Evolutionary conservation across 345 rosid genomes (phyloP), one percentile per base, ranked within the genome.

Genomic region (Aquilaria malaccensis): DNA sequence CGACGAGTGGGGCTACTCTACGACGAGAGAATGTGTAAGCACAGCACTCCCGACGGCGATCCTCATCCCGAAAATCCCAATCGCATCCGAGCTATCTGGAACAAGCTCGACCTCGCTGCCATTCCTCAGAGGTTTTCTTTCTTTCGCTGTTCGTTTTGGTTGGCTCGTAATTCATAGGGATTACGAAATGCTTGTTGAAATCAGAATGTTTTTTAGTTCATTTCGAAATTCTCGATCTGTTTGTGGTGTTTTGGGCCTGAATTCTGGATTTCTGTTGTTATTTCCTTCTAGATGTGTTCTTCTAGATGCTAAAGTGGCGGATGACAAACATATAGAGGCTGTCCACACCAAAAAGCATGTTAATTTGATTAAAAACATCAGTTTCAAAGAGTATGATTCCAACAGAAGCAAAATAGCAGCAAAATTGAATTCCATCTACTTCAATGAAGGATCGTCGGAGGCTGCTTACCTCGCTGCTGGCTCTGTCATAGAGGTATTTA

Each of bases 401-500:
- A 67, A 56, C 58, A 74, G 97, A 61, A 32, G 77, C 52, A 75
- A 58, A 52, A 72, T 81, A 32, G 95, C 95, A n/a, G 75, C 87
- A 5, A 76, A 71, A 61, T 64, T 81, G 7, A 85, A 84, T 74
- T 94, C 96, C 10, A 86, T 94, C 33, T 90, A 94, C 69, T 76
- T 94, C 0, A 94, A 90, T 71, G 74, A 82, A 72, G 87, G 92
- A 32, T 88, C 99, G 30, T 84, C 97, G 0, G 90, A 90, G 75
- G 79, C 96, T 41, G 96, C 97, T 50, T 84, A 81, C 66, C 85
- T 84, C 31, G 87, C 97, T 64, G 99, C 91, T 63, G 97, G 99
- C 31, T 87, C 96, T 56, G 92, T 90, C 51, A 67, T 90, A 2
- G 84, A 90, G 90, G 97, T 94, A 75, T 62, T 37, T 37, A 37